Evolutionary conservation across 1,284 basidiomycete genomes (phyloP).

Genomic region (Volvariella volvacea): DNA sequence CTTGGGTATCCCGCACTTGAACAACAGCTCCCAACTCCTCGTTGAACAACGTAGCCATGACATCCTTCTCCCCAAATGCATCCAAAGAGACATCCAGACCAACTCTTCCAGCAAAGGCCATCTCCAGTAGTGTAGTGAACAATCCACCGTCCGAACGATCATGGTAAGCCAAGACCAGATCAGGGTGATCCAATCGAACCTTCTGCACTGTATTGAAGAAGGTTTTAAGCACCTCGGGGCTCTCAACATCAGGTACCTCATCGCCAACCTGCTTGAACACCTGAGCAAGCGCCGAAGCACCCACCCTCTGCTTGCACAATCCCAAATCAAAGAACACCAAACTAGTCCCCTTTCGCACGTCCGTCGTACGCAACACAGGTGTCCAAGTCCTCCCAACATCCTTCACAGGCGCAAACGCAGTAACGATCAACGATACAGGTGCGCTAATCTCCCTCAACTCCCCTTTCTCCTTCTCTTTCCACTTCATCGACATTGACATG

Average conservation of each 20-base stretch:
- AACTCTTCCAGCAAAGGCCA: conserved; percentile 89
- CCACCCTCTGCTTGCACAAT: conserved; percentile 77
- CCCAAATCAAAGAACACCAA: conserved; percentile 92
- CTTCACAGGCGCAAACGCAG: conserved; percentile 88
- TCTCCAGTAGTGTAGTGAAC: conserved; percentile 89
- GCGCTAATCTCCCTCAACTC: conserved; percentile 81
- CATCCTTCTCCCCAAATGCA: conserved; percentile 33
- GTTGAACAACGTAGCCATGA: conserved; percentile 80
- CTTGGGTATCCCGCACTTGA: conserved; percentile 68
- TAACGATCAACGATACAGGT: conserved; percentile 89
- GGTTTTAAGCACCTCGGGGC: conserved; percentile 66
- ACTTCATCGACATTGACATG: conserved; percentile 99
- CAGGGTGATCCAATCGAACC: conserved; percentile 54
- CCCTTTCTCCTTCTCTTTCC: conserved; percentile 49
- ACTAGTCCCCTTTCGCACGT: conserved; percentile 58
- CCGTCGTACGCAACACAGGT: conserved; percentile 68
- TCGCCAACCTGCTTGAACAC: conserved; percentile 90
- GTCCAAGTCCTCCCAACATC: conserved; percentile 88
- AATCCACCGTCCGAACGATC: conserved; percentile 97
- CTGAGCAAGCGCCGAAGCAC: conserved; percentile 93
- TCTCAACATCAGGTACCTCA: conserved; percentile 87
- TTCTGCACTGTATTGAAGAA: conserved; percentile 79
- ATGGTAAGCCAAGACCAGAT: conserved; percentile 88
- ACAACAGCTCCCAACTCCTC: conserved; percentile 95
- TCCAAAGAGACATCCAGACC: conserved; percentile 73